Evolutionary conservation across 306 rosid genomes (phyloP).

Genomic region (Dalbergia cultrata): DNA sequence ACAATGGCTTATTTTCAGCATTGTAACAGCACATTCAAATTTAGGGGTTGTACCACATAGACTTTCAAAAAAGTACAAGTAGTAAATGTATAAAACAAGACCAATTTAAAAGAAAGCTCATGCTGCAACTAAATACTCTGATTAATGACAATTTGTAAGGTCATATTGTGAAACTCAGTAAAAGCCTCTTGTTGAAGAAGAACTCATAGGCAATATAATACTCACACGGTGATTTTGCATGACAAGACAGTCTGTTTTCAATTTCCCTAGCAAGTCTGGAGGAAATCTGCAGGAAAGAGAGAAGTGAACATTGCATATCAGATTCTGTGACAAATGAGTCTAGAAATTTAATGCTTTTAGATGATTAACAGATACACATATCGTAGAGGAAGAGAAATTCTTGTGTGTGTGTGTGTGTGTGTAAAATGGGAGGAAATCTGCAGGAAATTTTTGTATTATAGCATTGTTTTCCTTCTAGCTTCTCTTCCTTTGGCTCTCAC

Average conservation of each 20-base stretch:
- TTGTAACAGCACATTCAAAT: background rate
- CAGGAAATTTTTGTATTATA: constrained; percentile 1
- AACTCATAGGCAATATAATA: constrained; percentile 26
- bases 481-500: constrained; percentile 8
- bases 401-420: background rate
- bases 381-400: background rate
- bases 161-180: constrained; percentile 1
- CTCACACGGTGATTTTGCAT: constrained; percentile 90
- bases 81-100: background rate
- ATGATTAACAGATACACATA: constrained; percentile 10
- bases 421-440: constrained; percentile 25
- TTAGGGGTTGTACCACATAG: background rate
- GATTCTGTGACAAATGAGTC: background rate
- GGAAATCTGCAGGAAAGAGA: constrained; percentile 73
- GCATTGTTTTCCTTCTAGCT: background rate
- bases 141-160: background rate
- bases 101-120: background rate
- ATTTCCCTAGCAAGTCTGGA: constrained; percentile 70
- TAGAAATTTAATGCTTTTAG: constrained; percentile 10
- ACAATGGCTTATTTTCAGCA: background rate
- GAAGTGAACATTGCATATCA: background rate
- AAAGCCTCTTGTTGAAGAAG: background rate
- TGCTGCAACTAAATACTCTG: background rate
- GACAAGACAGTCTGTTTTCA: constrained; percentile 84
- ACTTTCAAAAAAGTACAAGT: background rate